Base-by-base conservation (phyloP, 1,284 basidiomycete species). In the Austroboletus rostrupii region DNA sequence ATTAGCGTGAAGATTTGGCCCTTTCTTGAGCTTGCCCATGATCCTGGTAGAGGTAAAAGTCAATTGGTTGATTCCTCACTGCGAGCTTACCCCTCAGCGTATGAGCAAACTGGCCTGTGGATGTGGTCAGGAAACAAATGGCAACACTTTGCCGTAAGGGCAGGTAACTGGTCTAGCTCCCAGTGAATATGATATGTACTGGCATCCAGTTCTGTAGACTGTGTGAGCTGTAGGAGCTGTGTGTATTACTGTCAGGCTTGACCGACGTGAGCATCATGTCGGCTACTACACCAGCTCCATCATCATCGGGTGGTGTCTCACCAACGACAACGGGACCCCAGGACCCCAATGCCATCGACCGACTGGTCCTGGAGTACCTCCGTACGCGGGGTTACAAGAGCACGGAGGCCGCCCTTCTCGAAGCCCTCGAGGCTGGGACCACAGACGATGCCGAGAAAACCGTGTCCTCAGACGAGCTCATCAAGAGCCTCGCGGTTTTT, bases 321-420 rank as follows among this genome's bases (percentile, higher is more conserved):
- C 69, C 69, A 17, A 58, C 62, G 9, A 63, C 60, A 17, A 42
- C 48, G 36, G 56, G 43, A 26, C 45, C 66, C 14, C 71, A 75
- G 52, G 75, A 76, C 59, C 57, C 70, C 2, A 69, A 68, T 19
- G 66, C 72, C 32, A 67, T 72, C 13, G 87, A 87, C 51, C 80
- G 80, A 50, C 72, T 87, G 13, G 81, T 97, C 38, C 73, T 92
- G 53, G 90, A 94, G 50, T 97, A 96, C 68, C 77, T 97, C 43
- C 85, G 85, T 48, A 74, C 84, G 23, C 80, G 92, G 45, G 94
- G 95, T 5, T 87, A 92, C 69, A 76, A 79, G 59, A 75, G 79
- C 39, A 90, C 90, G 12, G 88, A 92, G 65, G 80, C 85, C 53
- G 82, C 82, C 31, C 75, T 66, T 58, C 75, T 82, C 26, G 83